phyloP scores from a whole-genome alignment of 768 basidiomycete genomes.

The Suillus decipiens region DNA sequence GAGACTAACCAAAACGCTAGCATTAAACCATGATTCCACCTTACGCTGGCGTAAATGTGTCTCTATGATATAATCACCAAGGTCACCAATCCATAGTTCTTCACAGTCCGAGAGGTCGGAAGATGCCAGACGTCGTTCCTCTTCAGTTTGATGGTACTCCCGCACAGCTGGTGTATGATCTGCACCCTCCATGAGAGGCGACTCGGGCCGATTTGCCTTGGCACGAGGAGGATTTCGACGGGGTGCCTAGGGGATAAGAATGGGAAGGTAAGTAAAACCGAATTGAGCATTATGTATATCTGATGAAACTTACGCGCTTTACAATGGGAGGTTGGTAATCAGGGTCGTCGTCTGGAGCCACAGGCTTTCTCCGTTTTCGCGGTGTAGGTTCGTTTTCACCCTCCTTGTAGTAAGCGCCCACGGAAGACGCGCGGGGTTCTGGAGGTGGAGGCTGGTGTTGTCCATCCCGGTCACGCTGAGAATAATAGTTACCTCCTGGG shows the following conservation, averaged over 20 bases:
- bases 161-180: slow-evolving; percentile 19
- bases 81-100: slow-evolving; percentile 73
- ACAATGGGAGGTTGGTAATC: slow-evolving; percentile 51
- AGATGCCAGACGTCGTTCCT: slow-evolving; percentile 51
- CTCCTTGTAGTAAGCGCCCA: slow-evolving; percentile 33
- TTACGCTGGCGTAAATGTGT: slow-evolving; percentile 74
- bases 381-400: slow-evolving; percentile 32
- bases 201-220: slow-evolving; percentile 35
- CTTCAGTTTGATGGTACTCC: slow-evolving; percentile 35
- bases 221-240: slow-evolving; percentile 45
- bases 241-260: slow-evolving; percentile 32
- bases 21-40: slow-evolving; percentile 74
- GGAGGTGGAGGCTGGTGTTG: slow-evolving; percentile 16
- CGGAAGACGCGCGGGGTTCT: slow-evolving; percentile 23
- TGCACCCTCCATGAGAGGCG: slow-evolving; percentile 26
- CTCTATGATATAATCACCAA: slow-evolving; percentile 68
- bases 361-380: slow-evolving; percentile 53
- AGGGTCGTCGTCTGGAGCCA: slow-evolving; percentile 47
- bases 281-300: slow-evolving; percentile 7
- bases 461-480: slow-evolving; percentile 25
- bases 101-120: slow-evolving; percentile 84
- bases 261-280: slow-evolving; percentile 8
- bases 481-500: slow-evolving; percentile 39
- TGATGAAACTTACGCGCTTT: slow-evolving; percentile 53
- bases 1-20: slow-evolving; percentile 57